Evolutionary conservation across 352 stramenopile species (phyloP).

Genomic region (Aphanomyces euteiches): DNA sequence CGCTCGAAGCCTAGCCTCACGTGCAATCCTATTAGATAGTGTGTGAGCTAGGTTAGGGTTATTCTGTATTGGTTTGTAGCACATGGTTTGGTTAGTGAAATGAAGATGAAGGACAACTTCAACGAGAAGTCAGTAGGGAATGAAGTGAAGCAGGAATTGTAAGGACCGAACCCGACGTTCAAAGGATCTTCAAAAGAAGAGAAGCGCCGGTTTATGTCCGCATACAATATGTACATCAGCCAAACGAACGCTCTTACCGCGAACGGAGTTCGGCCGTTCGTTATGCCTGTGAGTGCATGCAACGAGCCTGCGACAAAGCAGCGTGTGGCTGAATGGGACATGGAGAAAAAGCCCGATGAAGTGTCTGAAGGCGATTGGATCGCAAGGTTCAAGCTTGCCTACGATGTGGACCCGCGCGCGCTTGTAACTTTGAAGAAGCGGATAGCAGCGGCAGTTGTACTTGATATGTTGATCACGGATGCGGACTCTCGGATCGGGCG

Average conservation of each 20-base stretch:
- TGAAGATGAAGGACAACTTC: too few relatives aligned
- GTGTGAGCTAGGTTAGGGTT: too few relatives aligned
- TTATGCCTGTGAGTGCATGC: background rate
- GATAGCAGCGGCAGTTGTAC: background rate
- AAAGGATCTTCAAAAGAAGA: background rate
- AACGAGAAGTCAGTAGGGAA: too few relatives aligned
- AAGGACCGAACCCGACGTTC: background rate
- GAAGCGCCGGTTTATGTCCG: background rate
- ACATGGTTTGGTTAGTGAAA: too few relatives aligned
- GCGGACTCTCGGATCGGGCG: too few relatives aligned
- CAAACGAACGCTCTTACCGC: background rate
- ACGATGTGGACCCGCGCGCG: background rate
- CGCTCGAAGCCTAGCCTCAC: constrained; percentile 7
- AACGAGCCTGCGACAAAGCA: background rate
- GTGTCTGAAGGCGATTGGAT: background rate
- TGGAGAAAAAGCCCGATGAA: too few relatives aligned
- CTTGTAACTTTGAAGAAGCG: background rate
- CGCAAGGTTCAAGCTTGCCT: background rate
- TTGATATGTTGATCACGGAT: too few relatives aligned
- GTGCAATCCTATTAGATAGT: too few relatives aligned
- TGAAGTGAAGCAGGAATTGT: background rate
- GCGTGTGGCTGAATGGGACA: background rate
- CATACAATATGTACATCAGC: background rate
- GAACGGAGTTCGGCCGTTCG: background rate
- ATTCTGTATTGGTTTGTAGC: background rate